Conservation (phyloP, 2,329 filamentous ascomycete genomes). For the Tricladium varicosporioides region DNA sequence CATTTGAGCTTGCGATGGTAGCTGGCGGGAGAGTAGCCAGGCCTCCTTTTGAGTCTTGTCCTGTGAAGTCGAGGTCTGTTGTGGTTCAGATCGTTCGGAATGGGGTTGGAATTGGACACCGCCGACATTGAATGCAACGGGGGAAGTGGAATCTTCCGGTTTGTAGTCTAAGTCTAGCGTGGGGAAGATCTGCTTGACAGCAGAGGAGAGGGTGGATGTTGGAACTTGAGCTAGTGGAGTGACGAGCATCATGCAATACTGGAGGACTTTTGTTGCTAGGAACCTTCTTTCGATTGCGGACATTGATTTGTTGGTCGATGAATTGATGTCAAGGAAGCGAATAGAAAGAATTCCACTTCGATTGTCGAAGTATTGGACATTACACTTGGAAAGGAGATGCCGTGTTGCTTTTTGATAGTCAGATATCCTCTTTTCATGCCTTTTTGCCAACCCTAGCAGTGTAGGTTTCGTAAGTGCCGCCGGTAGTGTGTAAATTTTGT, state of each 20-base stretch:
- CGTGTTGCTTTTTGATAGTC: conserved; percentile 52
- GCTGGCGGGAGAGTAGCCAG: conserved; percentile 29
- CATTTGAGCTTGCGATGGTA: conserved; percentile 33
- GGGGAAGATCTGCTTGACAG: conserved; percentile 42
- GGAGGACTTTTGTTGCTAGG: conserved; percentile 44
- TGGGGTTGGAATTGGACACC: conserved; percentile 24
- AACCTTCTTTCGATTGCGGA: conserved; percentile 6
- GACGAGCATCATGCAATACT: conserved; percentile 47
- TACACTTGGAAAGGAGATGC: conserved; percentile 48
- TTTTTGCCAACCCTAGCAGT: conserved; percentile 59
- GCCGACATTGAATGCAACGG: conserved; percentile 20
- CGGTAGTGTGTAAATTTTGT: conserved; percentile 60
- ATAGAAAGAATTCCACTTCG: conserved; percentile 35
- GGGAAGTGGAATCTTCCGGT: not conserved
- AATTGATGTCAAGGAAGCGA: conserved; percentile 16
- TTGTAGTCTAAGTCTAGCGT: conserved; percentile 9
- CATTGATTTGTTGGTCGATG: not conserved
- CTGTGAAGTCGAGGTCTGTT: not conserved
- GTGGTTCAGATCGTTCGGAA: not conserved
- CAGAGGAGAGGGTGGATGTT: conserved; percentile 41
- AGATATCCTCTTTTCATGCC: conserved; percentile 44
- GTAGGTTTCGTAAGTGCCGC: conserved; percentile 63
- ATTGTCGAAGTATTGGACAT: conserved; percentile 35
- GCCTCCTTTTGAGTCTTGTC: not conserved
- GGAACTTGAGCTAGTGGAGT: conserved; percentile 43